These are phyloP conservation scores for Calocybe cyanea DNA, from an alignment of 768 basidiomycete species.

Conservation along the genomic window DNA sequence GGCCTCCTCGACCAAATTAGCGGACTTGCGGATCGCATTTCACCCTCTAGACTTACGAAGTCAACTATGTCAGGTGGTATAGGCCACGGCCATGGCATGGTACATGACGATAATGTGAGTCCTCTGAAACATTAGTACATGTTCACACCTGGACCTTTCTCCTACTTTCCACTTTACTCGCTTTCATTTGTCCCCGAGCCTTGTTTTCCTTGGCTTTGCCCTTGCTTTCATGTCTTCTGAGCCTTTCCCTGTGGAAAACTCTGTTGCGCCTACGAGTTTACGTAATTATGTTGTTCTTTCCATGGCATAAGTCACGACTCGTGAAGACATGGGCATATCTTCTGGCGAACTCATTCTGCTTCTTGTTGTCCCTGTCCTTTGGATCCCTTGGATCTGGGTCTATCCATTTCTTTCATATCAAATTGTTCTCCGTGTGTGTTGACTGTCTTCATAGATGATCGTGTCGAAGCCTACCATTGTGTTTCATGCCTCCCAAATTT, in stretches of 20 bases:
- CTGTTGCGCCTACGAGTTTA: slow-evolving; percentile 24
- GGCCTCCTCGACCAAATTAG: slow-evolving; percentile 54
- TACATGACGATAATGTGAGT: slow-evolving; percentile 74
- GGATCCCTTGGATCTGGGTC: slow-evolving; percentile 71
- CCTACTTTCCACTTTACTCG: neutral
- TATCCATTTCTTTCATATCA: slow-evolving; percentile 16
- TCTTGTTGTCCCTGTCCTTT: slow-evolving; percentile 61
- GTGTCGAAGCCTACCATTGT: slow-evolving; percentile 80
- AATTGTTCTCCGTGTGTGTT: neutral
- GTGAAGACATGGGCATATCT: slow-evolving; percentile 24
- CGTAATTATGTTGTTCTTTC: slow-evolving; percentile 45
- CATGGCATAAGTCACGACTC: slow-evolving; percentile 27
- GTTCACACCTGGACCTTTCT: neutral
- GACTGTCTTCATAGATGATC: slow-evolving; percentile 60
- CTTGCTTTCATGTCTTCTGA: slow-evolving; percentile 1
- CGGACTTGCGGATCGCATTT: slow-evolving; percentile 42
- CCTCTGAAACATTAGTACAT: no score
- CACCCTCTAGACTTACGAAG: slow-evolving; percentile 40
- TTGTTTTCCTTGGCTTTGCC: slow-evolving; percentile 5
- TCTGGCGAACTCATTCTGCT: slow-evolving; percentile 54
- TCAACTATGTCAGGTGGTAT: slow-evolving; percentile 50
- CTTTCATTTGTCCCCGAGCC: slow-evolving; percentile 10
- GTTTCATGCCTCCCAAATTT: slow-evolving; percentile 72
- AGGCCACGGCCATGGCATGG: slow-evolving; percentile 55
- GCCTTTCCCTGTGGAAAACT: slow-evolving; percentile 2